Conservation (phyloP, 768 basidiomycete genomes). For the Tulasnella sp. region DNA sequence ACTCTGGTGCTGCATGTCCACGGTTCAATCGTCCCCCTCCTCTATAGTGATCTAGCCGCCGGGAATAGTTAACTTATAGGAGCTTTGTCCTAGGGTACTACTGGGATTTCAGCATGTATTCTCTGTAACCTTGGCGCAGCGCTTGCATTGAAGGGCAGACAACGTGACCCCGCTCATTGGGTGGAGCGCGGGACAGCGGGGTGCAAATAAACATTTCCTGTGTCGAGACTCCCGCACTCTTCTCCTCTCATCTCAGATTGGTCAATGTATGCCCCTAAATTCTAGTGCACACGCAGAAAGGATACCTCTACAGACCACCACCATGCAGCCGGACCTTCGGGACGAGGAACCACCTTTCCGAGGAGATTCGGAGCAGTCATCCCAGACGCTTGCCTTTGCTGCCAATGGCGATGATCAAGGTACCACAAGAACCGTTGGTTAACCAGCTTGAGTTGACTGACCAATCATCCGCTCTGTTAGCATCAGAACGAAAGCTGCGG, state of each 20-base stretch:
- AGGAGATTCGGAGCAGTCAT: not conserved
- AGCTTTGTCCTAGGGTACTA: not conserved
- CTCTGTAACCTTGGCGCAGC: not conserved
- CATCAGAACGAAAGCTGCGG: slow-evolving; percentile 33
- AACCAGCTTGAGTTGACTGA: not conserved
- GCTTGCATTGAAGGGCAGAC: not conserved
- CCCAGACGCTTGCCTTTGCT: not conserved
- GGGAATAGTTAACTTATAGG: not conserved
- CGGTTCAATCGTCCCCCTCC: not conserved
- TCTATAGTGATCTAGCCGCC: not conserved
- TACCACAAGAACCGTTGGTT: not conserved
- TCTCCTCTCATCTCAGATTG: not conserved
- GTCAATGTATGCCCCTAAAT: slow-evolving; percentile 8
- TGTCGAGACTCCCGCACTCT: not conserved
- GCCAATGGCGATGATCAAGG: not conserved
- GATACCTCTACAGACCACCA: slow-evolving; percentile 9
- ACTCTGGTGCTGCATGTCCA: not conserved
- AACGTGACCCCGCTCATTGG: not conserved
- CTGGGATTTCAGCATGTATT: not conserved
- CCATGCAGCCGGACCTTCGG: not conserved
- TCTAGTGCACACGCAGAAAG: not conserved
- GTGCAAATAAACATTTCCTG: not conserved
- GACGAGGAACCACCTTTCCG: not conserved
- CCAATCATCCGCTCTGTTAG: not conserved
- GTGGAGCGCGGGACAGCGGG: not conserved